Evolutionary conservation across 805 yeast genomes (phyloP).

Genomic region (Teunomyces atbi): DNA sequence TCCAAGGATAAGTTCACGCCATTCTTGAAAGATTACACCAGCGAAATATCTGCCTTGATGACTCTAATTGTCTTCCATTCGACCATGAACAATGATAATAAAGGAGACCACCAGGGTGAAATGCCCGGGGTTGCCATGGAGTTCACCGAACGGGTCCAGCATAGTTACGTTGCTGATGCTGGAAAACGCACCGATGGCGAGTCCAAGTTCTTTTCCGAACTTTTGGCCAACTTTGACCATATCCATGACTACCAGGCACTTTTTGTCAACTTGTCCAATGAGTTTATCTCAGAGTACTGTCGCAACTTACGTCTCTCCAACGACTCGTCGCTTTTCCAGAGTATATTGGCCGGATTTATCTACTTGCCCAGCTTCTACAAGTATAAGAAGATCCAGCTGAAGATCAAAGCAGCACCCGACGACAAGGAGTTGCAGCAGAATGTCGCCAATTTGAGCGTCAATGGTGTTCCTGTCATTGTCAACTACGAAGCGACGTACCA

Average conservation of each 20-base stretch:
- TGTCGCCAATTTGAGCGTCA: conserved; percentile 4
- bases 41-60: conserved; percentile 36
- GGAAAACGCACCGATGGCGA: conserved; percentile 17
- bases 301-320: conserved; percentile 35
- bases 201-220: conserved; percentile 29
- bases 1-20: conserved; percentile 35
- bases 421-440: conserved; percentile 10
- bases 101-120: neutral
- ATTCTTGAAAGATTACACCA: conserved; percentile 29
- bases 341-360: conserved; percentile 38
- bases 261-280: conserved; percentile 37
- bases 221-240: conserved; percentile 28
- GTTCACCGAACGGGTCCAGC: conserved; percentile 23
- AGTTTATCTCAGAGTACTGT: conserved; percentile 40
- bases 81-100: conserved; percentile 10
- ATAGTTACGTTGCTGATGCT: conserved; percentile 18
- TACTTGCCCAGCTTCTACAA: conserved; percentile 44
- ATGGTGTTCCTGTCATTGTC: neutral
- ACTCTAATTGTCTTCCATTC: conserved; percentile 22
- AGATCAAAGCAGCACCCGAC: neutral
- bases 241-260: conserved; percentile 28
- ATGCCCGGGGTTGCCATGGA: conserved; percentile 19
- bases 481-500: conserved; percentile 12
- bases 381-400: conserved; percentile 35
- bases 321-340: conserved; percentile 42